phyloP scores from a whole-genome alignment of 2,329 filamentous ascomycete species.

The Hymenoscyphus scutula region DNA sequence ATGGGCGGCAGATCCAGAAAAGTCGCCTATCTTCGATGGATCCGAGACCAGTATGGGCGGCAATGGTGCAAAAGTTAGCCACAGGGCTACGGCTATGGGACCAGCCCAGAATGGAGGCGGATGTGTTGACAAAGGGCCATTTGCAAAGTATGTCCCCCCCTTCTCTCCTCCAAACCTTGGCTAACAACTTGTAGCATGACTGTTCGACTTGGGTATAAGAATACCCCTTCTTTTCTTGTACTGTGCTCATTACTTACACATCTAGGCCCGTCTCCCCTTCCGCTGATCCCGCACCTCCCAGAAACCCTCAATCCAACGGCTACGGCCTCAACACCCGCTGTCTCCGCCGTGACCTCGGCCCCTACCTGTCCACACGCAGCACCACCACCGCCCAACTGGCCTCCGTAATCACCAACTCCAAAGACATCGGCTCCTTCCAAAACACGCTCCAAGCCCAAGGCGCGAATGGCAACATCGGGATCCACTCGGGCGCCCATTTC shows the following conservation, averaged over 20 bases:
- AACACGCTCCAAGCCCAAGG: slow-evolving; percentile 40
- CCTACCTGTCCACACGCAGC: slow-evolving; percentile 36
- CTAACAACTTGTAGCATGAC: slow-evolving; percentile 28
- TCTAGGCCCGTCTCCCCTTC: slow-evolving; percentile 22
- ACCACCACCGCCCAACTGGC: slow-evolving; percentile 38
- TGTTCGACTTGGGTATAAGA: slow-evolving; percentile 46
- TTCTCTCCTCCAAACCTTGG: background rate
- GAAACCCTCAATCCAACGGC: slow-evolving; percentile 32
- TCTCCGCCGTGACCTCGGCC: slow-evolving; percentile 42
- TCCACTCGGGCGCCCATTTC: slow-evolving; percentile 42
- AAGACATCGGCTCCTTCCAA: slow-evolving; percentile 44
- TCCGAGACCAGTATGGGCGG: slow-evolving; percentile 49
- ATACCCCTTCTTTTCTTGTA: slow-evolving; percentile 21
- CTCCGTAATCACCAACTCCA: slow-evolving; percentile 39
- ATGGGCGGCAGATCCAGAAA: slow-evolving; percentile 44
- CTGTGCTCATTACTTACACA: slow-evolving; percentile 1
- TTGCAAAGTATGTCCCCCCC: slow-evolving; percentile 37
- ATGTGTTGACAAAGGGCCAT: slow-evolving; percentile 48
- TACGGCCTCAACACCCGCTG: slow-evolving; percentile 42
- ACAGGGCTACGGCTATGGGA: slow-evolving; percentile 28
- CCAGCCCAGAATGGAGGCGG: slow-evolving; percentile 50
- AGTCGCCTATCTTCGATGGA: slow-evolving; percentile 55
- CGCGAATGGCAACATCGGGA: slow-evolving; percentile 32
- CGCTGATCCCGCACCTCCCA: slow-evolving; percentile 30
- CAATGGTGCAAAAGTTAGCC: slow-evolving; percentile 40